Conservation (phyloP, 176 grass and related monocot genomes). For the Aechmea fasciata region DNA sequence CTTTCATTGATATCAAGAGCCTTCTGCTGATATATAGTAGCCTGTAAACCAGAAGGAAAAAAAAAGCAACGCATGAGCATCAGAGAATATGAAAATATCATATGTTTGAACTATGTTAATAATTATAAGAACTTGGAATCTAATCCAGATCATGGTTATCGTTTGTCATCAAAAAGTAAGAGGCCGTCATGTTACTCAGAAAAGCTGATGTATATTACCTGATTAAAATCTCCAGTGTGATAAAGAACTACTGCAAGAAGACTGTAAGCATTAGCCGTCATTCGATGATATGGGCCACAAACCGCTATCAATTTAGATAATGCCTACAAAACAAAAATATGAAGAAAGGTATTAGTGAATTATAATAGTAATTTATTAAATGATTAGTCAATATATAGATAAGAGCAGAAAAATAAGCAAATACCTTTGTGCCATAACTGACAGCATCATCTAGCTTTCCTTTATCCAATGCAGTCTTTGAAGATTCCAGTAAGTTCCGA, state of each 20-base stretch:
- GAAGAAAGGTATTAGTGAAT: background rate
- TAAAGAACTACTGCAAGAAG: slow-evolving; percentile 98
- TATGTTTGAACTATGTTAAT: no score
- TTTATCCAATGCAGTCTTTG: slow-evolving; percentile 96
- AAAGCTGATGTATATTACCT: slow-evolving; percentile 34
- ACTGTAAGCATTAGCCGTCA: slow-evolving; percentile 95
- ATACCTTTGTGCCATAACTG: slow-evolving; percentile 80
- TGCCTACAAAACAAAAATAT: slow-evolving; percentile 48
- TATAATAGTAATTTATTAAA: slow-evolving; percentile 19
- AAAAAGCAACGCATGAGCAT: background rate
- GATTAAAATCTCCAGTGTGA: slow-evolving; percentile 98
- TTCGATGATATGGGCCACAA: slow-evolving; percentile 84
- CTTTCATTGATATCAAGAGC: slow-evolving; percentile 97
- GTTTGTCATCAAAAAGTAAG: no score
- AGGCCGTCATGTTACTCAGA: no score
- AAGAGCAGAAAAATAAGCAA: background rate
- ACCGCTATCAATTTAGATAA: slow-evolving; percentile 87
- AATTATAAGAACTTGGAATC: no score
- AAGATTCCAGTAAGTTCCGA: slow-evolving; percentile 90
- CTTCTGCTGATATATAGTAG: slow-evolving; percentile 98
- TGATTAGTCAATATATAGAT: background rate
- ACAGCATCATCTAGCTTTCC: slow-evolving; percentile 96
- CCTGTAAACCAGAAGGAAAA: slow-evolving; percentile 40
- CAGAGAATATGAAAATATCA: no score
- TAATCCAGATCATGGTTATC: no score